A percentile compares a stretch with the other conserved stretches of the same genome.
These are phyloP conservation scores for Entomortierella chlamydospora DNA, from an alignment of 192 early-diverging fungal species.

Conservation along the genomic window DNA sequence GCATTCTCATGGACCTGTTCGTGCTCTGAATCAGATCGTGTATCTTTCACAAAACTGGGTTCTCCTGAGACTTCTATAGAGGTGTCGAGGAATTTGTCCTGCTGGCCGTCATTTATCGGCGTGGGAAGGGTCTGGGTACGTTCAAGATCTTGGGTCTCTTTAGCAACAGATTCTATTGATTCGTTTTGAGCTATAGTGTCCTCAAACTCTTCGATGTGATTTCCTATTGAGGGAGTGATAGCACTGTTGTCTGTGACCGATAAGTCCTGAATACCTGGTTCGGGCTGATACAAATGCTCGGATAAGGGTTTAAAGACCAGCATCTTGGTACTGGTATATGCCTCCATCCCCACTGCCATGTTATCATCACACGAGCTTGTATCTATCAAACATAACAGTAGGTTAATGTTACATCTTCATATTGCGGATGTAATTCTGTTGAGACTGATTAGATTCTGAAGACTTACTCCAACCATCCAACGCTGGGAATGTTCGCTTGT, in stretches of 20 bases:
- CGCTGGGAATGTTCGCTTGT: constrained; percentile 25
- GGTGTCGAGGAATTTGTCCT: not conserved
- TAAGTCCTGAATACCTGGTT: constrained; percentile 22
- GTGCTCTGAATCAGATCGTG: no score
- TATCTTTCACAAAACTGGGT: not conserved
- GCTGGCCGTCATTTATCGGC: not conserved
- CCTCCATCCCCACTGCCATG: constrained; percentile 22
- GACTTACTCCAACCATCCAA: constrained; percentile 19
- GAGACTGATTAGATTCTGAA: not conserved
- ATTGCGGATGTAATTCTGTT: not conserved
- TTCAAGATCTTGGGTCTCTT: not conserved
- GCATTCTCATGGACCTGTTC: not conserved
- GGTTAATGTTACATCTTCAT: no score
- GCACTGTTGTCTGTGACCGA: constrained; percentile 10
- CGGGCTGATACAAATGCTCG: constrained; percentile 26
- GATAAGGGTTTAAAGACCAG: constrained; percentile 5
- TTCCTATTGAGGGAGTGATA: not conserved
- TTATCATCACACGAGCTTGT: not conserved
- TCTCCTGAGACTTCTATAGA: not conserved
- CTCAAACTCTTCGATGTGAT: not conserved
- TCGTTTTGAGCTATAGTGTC: not conserved
- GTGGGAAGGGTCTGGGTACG: not conserved
- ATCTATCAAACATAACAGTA: constrained; percentile 14
- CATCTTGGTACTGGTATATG: constrained; percentile 21
- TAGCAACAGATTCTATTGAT: not conserved